Base-by-base conservation (phyloP, 1,284 basidiomycete genomes). In the Cryptococcus sp. region DNA sequence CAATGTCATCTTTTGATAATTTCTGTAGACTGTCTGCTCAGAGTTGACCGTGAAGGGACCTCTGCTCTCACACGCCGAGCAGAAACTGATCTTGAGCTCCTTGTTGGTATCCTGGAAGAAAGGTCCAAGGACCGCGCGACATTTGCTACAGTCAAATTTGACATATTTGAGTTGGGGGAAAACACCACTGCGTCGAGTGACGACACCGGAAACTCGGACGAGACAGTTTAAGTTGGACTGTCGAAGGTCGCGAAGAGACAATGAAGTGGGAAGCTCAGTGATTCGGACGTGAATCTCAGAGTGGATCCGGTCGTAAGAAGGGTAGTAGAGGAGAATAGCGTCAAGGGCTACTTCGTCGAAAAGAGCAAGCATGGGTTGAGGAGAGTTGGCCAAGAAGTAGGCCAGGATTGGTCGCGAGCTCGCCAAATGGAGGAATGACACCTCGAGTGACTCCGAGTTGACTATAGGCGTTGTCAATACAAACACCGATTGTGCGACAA, bases 121-220 rank as follows among this genome's bases (percentile, higher is more conserved):
- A 0, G 96, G 96, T 15, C 96, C 96, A 6, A 99, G 83, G 13
- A 91, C 86, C 22, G 88, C 89, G 17, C 89, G 89, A 70, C 96
- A 99, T 75, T 93, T 94, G 53, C 83, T 83, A 78, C 96, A 99
- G 79, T 99, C 93, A 70, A 99, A 99, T 76, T 98, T 98, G 79
- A 99, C 94, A 74, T 98, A 97, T 80, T 99, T 99, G 64, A 99
- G 82, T 78, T 99, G 96, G 15, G 96, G 96, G 80, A 99, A 98
- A 11, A 99, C 94, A 22, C 96, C 95, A 11, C 87, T 93, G 48
- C 96, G 85, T 55, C 96, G 84, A 0, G 96, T 99, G 47, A 99
- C 95, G n/a, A 99, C 96, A 37, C 96, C 96, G 5, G 88, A 86
- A 13, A 99, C 90, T 46, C 95, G 89, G 38, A 99, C 93, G 41